Conservation (phyloP, 2,329 filamentous ascomycete species). For the Helotiales sp. region DNA sequence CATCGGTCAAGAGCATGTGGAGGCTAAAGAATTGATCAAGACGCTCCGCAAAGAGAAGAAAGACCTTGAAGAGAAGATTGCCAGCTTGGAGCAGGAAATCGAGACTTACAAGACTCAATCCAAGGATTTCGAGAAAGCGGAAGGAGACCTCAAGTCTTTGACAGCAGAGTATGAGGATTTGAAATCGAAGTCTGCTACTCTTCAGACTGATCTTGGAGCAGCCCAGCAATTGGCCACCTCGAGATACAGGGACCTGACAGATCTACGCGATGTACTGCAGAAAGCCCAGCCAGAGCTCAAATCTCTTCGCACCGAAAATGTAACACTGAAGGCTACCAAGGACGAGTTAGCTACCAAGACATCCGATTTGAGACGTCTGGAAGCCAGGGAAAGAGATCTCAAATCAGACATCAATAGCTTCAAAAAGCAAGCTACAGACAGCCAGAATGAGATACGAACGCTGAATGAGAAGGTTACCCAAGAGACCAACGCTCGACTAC, state of each 20-base stretch:
- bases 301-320: slow-evolving; percentile 76
- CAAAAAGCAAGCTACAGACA: slow-evolving; percentile 72
- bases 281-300: slow-evolving; percentile 88
- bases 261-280: slow-evolving; percentile 78
- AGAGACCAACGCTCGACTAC: slow-evolving; percentile 72
- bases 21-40: slow-evolving; percentile 78
- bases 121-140: slow-evolving; percentile 38
- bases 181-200: slow-evolving; percentile 67
- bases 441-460: slow-evolving; percentile 76
- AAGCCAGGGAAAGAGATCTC: slow-evolving; percentile 82
- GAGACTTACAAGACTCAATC: slow-evolving; percentile 43
- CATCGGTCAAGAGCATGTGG: slow-evolving; percentile 83
- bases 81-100: slow-evolving; percentile 74
- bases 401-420: slow-evolving; percentile 73
- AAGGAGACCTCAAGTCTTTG: slow-evolving; percentile 44
- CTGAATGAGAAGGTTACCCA: slow-evolving; percentile 79
- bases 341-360: slow-evolving; percentile 70
- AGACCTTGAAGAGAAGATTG: slow-evolving; percentile 66
- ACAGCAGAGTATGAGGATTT: slow-evolving; percentile 67
- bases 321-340: slow-evolving; percentile 73
- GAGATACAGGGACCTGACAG: slow-evolving; percentile 85
- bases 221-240: slow-evolving; percentile 85
- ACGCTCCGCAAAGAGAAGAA: slow-evolving; percentile 71
- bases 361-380: slow-evolving; percentile 73
- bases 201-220: slow-evolving; percentile 84